These are phyloP conservation scores for Tetrapyrgos nigripes DNA, from an alignment of 1,284 basidiomycete genomes.

Conservation along the genomic window DNA sequence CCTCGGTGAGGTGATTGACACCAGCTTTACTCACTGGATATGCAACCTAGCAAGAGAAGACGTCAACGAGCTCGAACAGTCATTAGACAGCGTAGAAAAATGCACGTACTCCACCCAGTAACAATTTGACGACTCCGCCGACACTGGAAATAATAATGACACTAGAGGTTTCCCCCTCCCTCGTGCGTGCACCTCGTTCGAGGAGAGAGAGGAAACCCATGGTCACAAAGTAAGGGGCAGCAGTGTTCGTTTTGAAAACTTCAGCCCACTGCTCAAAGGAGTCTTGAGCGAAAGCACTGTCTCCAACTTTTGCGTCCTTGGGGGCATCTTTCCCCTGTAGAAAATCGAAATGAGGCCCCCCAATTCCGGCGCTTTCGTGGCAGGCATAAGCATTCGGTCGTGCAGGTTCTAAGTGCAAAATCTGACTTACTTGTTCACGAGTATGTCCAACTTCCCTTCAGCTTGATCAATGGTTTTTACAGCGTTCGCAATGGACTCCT, in stretches of 20 bases:
- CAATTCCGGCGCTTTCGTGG: neutral
- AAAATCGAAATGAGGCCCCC: neutral
- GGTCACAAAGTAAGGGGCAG: slow-evolving; percentile 38
- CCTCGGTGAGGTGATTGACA: slow-evolving; percentile 34
- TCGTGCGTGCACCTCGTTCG: slow-evolving; percentile 28
- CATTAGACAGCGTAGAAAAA: no score
- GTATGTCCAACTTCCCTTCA: slow-evolving; percentile 38
- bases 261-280: slow-evolving; percentile 32
- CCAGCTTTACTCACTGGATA: slow-evolving; percentile 42
- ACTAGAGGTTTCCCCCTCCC: slow-evolving; percentile 26
- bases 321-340: neutral
- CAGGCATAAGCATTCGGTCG: neutral
- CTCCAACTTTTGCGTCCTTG: slow-evolving; percentile 16
- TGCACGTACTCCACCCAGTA: no score
- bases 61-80: no score
- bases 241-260: slow-evolving; percentile 30
- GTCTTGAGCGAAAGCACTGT: slow-evolving; percentile 29
- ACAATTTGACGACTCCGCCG: no score
- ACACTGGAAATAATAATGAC: slow-evolving; percentile 42
- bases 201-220: slow-evolving; percentile 40
- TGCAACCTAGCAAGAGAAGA: slow-evolving; percentile 28
- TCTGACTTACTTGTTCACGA: slow-evolving; percentile 37
- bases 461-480: slow-evolving; percentile 27
- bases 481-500: slow-evolving; percentile 27
- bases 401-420: neutral